phyloP scores from a whole-genome alignment of 2,329 filamentous ascomycete species.

The Ophiostoma novo-ulmi region DNA sequence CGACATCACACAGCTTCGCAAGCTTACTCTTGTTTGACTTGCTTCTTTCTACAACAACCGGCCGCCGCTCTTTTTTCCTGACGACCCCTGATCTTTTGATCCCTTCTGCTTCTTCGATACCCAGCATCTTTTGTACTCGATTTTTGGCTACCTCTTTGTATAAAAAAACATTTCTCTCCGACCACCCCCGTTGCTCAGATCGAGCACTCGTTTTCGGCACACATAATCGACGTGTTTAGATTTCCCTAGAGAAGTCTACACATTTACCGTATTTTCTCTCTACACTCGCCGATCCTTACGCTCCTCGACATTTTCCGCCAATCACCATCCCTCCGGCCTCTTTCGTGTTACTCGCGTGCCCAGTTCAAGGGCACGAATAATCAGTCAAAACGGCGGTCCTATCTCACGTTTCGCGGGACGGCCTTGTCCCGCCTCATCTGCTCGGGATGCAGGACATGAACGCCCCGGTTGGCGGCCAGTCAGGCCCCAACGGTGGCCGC shows the following conservation, averaged over 20 bases:
- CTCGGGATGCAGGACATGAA: slow-evolving; percentile 90
- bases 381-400: slow-evolving; percentile 75
- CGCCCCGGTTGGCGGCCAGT: slow-evolving; percentile 48
- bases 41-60: background rate
- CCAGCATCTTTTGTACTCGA: slow-evolving; percentile 19
- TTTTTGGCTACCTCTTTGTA: slow-evolving; percentile 16
- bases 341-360: slow-evolving; percentile 42
- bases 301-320: slow-evolving; percentile 31
- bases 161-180: background rate
- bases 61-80: slow-evolving; percentile 7
- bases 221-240: background rate
- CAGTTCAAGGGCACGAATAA: slow-evolving; percentile 50
- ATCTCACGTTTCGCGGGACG: slow-evolving; percentile 74
- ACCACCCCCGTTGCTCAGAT: background rate
- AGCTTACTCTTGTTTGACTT: background rate
- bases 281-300: background rate
- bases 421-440: slow-evolving; percentile 77
- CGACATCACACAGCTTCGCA: background rate
- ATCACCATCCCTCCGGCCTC: slow-evolving; percentile 28
- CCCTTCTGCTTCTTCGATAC: slow-evolving; percentile 23
- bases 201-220: background rate
- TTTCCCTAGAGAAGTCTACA: background rate
- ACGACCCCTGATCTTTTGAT: slow-evolving; percentile 13
- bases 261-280: background rate
- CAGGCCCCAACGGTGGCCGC: slow-evolving; percentile 55